phyloP scores from a whole-genome alignment of 2,329 filamentous ascomycete genomes.

The Claviceps pazoutovae region DNA sequence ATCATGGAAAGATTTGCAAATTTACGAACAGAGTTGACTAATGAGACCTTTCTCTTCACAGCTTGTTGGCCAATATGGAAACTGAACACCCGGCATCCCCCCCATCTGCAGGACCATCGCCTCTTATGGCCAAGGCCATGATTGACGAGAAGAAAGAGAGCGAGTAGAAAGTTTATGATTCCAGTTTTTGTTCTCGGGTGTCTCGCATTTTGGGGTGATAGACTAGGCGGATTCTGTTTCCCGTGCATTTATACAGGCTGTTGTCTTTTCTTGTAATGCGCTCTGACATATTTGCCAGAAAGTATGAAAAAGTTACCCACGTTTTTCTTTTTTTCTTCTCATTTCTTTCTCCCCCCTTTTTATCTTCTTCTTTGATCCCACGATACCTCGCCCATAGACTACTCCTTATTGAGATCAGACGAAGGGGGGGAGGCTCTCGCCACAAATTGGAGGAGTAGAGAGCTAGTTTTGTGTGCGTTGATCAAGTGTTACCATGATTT shows the following conservation, averaged over 20 bases:
- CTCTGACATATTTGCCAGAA: conserved; percentile 23
- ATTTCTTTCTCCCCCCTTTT: background rate
- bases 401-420: conserved; percentile 14
- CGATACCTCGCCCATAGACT: conserved; percentile 38
- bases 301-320: conserved; percentile 31
- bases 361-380: conserved; percentile 17
- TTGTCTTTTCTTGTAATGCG: conserved; percentile 13
- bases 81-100: conserved; percentile 54
- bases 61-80: conserved; percentile 47
- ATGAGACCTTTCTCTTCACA: conserved; percentile 13
- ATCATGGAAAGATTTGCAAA: no score
- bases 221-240: conserved; percentile 32
- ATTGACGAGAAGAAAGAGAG: conserved; percentile 43
- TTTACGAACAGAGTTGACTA: background rate
- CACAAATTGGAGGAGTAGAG: conserved; percentile 13
- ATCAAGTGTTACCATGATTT: conserved; percentile 1
- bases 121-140: conserved; percentile 48
- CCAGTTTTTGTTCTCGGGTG: conserved; percentile 14
- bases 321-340: conserved; percentile 14
- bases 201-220: conserved; percentile 37
- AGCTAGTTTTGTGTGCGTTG: conserved; percentile 3
- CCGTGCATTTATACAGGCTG: conserved; percentile 34
- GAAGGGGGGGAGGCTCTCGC: conserved; percentile 13
- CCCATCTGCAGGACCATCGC: conserved; percentile 53
- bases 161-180: conserved; percentile 26